Evolutionary conservation across 805 yeast genomes (phyloP).

Genomic region (Pichia sporocuriosa): DNA sequence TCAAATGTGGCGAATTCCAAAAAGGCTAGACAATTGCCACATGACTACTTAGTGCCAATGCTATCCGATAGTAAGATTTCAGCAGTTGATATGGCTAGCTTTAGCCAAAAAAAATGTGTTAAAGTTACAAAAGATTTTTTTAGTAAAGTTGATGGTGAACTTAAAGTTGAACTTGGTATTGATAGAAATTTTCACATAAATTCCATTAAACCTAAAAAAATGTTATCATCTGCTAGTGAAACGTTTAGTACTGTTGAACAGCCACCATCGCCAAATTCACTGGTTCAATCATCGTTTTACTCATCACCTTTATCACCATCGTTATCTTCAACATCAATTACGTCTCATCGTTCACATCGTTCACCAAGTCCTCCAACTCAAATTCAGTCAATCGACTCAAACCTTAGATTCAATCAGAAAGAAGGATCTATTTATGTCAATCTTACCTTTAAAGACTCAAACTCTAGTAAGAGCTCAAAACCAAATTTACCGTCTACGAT

Average conservation of each 20-base stretch:
- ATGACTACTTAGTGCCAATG: constrained; percentile 2
- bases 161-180: constrained; percentile 4
- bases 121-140: constrained; percentile 13
- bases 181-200: constrained; percentile 10
- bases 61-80: constrained; percentile 5
- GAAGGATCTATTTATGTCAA: constrained; percentile 8
- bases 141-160: constrained; percentile 14
- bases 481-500: constrained; percentile 11
- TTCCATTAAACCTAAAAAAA: constrained; percentile 11
- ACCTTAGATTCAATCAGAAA: neutral
- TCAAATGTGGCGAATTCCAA: constrained; percentile 6
- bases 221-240: neutral
- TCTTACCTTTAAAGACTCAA: constrained; percentile 8
- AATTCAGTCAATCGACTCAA: neutral
- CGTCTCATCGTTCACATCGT: too few species aligned
- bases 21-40: neutral
- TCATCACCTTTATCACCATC: neutral
- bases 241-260: neutral
- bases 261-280: neutral
- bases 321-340: neutral
- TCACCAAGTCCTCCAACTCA: too few species aligned
- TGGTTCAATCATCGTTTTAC: neutral
- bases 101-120: constrained; percentile 1
- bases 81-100: neutral
- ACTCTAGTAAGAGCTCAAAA: constrained; percentile 1